A percentile compares a stretch with the other conserved stretches of the same genome.
Evolutionary conservation across 2,329 filamentous ascomycete genomes (phyloP).

Genomic region (Fusarium sp.): DNA sequence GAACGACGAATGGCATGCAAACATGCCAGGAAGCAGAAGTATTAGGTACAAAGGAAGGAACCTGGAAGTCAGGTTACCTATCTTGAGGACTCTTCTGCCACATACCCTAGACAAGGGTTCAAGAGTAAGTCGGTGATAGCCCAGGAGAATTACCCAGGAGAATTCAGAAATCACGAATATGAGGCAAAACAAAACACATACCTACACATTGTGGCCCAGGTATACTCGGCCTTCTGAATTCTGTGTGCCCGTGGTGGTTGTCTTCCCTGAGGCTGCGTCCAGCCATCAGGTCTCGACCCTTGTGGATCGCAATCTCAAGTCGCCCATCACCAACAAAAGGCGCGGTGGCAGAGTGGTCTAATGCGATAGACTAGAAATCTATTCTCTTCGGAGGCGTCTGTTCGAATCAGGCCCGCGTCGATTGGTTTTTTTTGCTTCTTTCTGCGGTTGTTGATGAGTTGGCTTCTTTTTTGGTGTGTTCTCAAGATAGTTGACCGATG

Average conservation of each 20-base stretch:
- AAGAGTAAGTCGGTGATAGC: neutral
- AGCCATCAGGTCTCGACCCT: neutral
- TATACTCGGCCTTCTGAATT: neutral
- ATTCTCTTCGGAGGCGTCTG: conserved; percentile 4
- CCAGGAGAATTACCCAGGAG: neutral
- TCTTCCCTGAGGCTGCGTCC: neutral
- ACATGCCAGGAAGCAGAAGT: neutral
- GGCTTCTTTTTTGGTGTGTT: neutral
- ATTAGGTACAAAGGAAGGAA: neutral
- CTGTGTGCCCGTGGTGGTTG: neutral
- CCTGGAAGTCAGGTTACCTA: neutral
- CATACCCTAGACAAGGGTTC: neutral
- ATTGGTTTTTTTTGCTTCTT: neutral
- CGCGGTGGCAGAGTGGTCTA: conserved; percentile 6
- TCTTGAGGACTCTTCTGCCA: neutral
- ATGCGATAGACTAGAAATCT: conserved; percentile 9
- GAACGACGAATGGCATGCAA: neutral
- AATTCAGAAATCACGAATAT: neutral
- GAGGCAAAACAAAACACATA: neutral
- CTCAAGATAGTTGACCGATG: neutral
- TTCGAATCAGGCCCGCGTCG: conserved; percentile 3
- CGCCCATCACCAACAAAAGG: neutral
- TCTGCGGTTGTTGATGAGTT: neutral
- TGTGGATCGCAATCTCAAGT: neutral
- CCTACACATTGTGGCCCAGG: neutral